Evolutionary conservation across 805 yeast genomes (phyloP).

Genomic region (Nakazawaea ambrosiae): DNA sequence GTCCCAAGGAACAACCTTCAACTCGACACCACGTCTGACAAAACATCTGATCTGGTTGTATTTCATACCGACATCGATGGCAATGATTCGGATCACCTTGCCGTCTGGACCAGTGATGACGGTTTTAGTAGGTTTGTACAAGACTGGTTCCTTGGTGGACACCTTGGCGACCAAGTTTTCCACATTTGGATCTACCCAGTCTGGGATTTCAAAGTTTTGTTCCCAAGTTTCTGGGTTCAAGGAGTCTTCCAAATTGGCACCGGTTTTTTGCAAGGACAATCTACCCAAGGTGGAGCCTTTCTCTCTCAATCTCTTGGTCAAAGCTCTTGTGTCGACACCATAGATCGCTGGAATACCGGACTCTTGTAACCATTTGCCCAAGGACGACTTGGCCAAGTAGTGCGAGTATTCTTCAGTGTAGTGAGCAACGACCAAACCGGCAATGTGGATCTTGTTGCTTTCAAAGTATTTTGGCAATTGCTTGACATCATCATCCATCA

Average conservation of each 20-base stretch:
- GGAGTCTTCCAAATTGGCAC: slow-evolving; percentile 24
- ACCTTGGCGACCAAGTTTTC: slow-evolving; percentile 90
- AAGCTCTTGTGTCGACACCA: slow-evolving; percentile 94
- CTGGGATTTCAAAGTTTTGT: slow-evolving; percentile 62
- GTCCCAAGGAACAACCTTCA: slow-evolving; percentile 94
- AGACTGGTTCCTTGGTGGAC: slow-evolving; percentile 66
- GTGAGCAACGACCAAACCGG: slow-evolving; percentile 94
- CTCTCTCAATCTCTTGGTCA: slow-evolving; percentile 89
- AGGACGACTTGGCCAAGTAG: slow-evolving; percentile 83
- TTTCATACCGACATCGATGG: slow-evolving; percentile 97
- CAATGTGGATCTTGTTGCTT: slow-evolving; percentile 86
- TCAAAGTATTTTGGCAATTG: slow-evolving; percentile 88
- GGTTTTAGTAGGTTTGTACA: slow-evolving; percentile 61
- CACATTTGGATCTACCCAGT: slow-evolving; percentile 90
- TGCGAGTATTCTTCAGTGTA: slow-evolving; percentile 96
- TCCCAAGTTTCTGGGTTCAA: slow-evolving; percentile 45
- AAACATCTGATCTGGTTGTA: slow-evolving; percentile 97
- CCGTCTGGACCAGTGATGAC: slow-evolving; percentile 62
- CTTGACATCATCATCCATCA: slow-evolving; percentile 66
- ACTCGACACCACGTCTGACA: slow-evolving; percentile 91
- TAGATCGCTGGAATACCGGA: slow-evolving; percentile 93
- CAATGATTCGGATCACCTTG: slow-evolving; percentile 71
- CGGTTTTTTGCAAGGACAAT: slow-evolving; percentile 52
- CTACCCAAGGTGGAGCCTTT: slow-evolving; percentile 93
- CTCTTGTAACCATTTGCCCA: slow-evolving; percentile 89